Conservation (phyloP, 768 basidiomycete genomes). For the Roridomyces roridus region DNA sequence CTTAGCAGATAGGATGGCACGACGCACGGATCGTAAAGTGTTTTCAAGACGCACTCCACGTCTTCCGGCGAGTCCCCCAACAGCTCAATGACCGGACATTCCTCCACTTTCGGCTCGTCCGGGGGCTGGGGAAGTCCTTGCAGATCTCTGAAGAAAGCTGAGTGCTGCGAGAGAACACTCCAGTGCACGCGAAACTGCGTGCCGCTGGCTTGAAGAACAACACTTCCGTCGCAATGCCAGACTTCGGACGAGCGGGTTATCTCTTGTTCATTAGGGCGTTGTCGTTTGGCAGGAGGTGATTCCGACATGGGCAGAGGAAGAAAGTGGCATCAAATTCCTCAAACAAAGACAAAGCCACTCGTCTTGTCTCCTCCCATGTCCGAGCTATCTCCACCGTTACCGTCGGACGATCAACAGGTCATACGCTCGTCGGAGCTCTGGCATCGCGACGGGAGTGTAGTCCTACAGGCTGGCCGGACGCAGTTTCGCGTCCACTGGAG, state of each 20-base stretch:
- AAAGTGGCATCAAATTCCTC: no score
- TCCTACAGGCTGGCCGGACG: slow-evolving; percentile 20
- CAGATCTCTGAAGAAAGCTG: slow-evolving; percentile 11
- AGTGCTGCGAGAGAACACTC: slow-evolving; percentile 1
- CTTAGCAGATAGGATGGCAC: neutral
- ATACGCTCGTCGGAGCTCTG: slow-evolving; percentile 22
- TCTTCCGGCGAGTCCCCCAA: neutral
- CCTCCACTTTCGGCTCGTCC: neutral
- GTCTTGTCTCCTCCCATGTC: no score
- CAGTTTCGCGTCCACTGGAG: slow-evolving; percentile 31
- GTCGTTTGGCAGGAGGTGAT: no score
- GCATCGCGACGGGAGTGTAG: slow-evolving; percentile 28
- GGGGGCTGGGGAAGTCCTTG: slow-evolving; percentile 4
- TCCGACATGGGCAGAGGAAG: no score
- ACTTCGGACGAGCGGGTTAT: no score
- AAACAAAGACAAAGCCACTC: no score
- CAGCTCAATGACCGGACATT: slow-evolving; percentile 11
- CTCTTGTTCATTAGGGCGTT: no score
- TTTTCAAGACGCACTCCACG: neutral
- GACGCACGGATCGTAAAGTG: slow-evolving; percentile 10
- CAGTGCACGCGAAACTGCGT: slow-evolving; percentile 17
- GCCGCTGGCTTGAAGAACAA: slow-evolving; percentile 1
- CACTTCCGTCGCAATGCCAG: slow-evolving; percentile 16
- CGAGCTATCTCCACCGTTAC: neutral
- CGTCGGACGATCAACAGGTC: neutral